Base-by-base conservation (phyloP, 495 filamentous ascomycete genomes). In the Parachaetomium inaequale region DNA sequence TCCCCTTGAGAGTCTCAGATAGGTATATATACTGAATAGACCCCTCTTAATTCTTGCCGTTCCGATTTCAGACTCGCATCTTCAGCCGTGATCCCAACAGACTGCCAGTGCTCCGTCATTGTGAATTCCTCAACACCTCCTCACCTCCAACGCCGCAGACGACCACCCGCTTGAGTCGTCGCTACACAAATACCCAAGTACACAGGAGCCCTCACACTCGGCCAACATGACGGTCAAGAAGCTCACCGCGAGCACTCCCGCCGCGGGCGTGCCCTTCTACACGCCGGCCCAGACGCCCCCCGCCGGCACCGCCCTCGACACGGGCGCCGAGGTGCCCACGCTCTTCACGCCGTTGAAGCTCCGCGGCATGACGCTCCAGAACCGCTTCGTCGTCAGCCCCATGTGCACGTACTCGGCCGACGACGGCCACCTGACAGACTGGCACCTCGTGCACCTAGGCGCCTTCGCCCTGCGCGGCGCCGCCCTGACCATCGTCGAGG, bases 351-450 rank as follows among this genome's bases (percentile, higher is more conserved):
- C 87, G 0, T 66, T 91, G 62, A 82, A 69, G 55, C 85, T 93
- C 66, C 84, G 88, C 57, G 81, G 80, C 69, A 63, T 88, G n/a
- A 84, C 76, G 1, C 76, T 93, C 28, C 87, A 88, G 65, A 93
- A 95, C 72, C 85, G 91, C 55, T 83, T 90, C 63, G 80, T 79
- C 23, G 74, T 79, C 28, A 65, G 71, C 58, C 86, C 86, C 38
- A 85, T 88, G 78, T 91, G 89, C 79, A 87, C 81, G 68, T 92
- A 91, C 72, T 86, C 82, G 12, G 80, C 87, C 17, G 77, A 85
- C 29, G 77, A 87, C 52, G 89, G 89, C 21, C 85, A 87, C 66
- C 73, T 86, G 23, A 91, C 88, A 5, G 83, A 87, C 58, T 93
- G 81, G 76, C 88, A 92, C 70, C 74, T 91, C 32, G 76, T 78